Evolutionary conservation across 2,329 filamentous ascomycete species (phyloP), one percentile per base, ranked within the genome.

Genomic region (Rutstroemia sydowiana): DNA sequence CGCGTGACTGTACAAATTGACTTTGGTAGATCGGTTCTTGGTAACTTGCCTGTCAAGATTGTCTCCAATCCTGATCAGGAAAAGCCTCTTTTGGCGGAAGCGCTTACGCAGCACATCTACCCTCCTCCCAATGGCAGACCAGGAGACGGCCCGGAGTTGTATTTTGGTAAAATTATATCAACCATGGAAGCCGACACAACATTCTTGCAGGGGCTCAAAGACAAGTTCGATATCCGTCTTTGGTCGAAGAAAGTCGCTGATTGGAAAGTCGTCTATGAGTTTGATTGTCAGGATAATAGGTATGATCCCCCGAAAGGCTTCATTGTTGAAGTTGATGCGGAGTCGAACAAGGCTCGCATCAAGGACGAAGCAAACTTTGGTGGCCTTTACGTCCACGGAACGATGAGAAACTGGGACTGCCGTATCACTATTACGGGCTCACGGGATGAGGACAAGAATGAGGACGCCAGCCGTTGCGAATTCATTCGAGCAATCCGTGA

Each of bases 331-430:
- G 61, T 67, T 23, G 55, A 67, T 53, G 62, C 52, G 2, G 64
- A 66, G 45, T 64, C 46, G 3, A 63, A 64, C 39, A 32, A 32
- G 3, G 45, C 54, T 1, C 42, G 51, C 11, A 48, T 63, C 16
- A 58, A 58, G 40, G 52, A 45, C 9, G 39, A 32, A 13, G 52
- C 40, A 10, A 43, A 54, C 1, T 53, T 63, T 18, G 64, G 62
- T 2, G 43, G 36, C 10, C 52, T 66, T 6, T 59, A 60, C 48
- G 47, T 65, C 6, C 64, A 68, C 53, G 63, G 65, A 26, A 59
- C 57, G 7, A 59, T 55, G 53, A 53, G 63, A 43, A 53, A 59
- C 9, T 66, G 64, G 63, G 65, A 68, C 50, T 59, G 60, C n/a
- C 52, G 54, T 16, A 51, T 67, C 14, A 36, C 37, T 28, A 61